Evolutionary conservation across 768 basidiomycete genomes (phyloP).

Genomic region (Chlorophyllum brunneum): DNA sequence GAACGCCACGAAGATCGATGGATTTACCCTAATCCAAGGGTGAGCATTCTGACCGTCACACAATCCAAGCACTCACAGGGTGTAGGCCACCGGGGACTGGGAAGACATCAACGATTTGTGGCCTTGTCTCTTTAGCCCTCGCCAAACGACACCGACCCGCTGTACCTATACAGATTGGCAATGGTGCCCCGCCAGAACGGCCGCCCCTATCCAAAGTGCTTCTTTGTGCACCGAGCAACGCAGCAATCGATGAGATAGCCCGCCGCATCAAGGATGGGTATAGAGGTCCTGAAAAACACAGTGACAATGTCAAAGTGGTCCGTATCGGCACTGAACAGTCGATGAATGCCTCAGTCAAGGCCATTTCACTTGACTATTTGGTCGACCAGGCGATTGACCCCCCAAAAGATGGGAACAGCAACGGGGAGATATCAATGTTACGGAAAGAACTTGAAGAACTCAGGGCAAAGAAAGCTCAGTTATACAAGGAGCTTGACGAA

Average conservation of each 20-base stretch:
- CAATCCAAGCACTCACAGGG: not conserved
- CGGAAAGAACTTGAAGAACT: slow-evolving; percentile 68
- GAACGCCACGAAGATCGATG: slow-evolving; percentile 62
- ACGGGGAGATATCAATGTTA: slow-evolving; percentile 47
- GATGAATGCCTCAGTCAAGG: slow-evolving; percentile 76
- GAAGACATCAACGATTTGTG: slow-evolving; percentile 97
- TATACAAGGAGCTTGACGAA: slow-evolving; percentile 52
- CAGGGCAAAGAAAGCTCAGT: slow-evolving; percentile 54
- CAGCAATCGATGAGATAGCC: slow-evolving; percentile 96
- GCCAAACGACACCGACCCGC: slow-evolving; percentile 57
- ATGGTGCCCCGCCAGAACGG: slow-evolving; percentile 35
- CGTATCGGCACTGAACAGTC: slow-evolving; percentile 79
- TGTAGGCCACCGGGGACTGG: slow-evolving; percentile 94
- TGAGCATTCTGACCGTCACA: slow-evolving; percentile 27
- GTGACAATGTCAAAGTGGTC: slow-evolving; percentile 54
- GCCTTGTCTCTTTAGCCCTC: slow-evolving; percentile 82
- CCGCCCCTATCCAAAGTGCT: slow-evolving; percentile 61
- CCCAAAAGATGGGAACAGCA: slow-evolving; percentile 25
- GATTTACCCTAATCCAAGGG: slow-evolving; percentile 96
- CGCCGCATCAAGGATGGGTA: slow-evolving; percentile 81
- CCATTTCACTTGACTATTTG: slow-evolving; percentile 82
- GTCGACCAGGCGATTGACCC: slow-evolving; percentile 75
- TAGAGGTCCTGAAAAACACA: slow-evolving; percentile 47
- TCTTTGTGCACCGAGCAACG: slow-evolving; percentile 96
- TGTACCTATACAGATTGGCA: slow-evolving; percentile 47